Evolutionary conservation across 106 monocot species (phyloP), one percentile per base, ranked within the genome.

Genomic region (Dioscorea zingiberensis): DNA sequence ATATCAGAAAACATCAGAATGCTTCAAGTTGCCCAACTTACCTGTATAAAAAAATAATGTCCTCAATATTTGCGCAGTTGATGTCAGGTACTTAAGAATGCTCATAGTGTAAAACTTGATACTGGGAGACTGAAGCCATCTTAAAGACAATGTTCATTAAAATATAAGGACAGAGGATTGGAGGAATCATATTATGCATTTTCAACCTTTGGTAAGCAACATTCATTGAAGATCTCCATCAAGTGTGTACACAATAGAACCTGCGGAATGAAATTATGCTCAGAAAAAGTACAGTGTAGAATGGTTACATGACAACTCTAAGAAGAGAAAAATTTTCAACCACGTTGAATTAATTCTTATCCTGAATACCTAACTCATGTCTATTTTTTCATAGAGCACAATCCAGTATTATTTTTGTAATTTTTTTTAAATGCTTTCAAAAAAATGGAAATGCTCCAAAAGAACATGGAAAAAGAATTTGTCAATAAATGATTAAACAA

Each of bases 241-340:
- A 97, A 72, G 69, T 97, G 97, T n/a, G 97, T 97, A 67, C 88
- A 91, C 48, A 97, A 45, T 4, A 97, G 72, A 71, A 97, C 97
- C 94, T 95, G 78, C 47, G 72, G 12, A 30, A 54, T 25, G 56
- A 51, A 64, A 27, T 25, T 59, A 46, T 44, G n/a, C 38, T 38
- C 38, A 38, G 38, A 38, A 6, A 59, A 19, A 46, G 25, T 69
- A 25, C 19, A 51, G 15, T 51, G 14, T 51, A 51, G 19, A 18
- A 51, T 51, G 14, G 12, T 51, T 51, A 16, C 7, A 18, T 46
- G 21, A 63, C 10, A 10, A 10, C 38, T 8, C 38, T 38, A 10
- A 38, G 38, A 38, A 38, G 38, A 1, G n/a, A 38, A 10, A 38
- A 38, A 38, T 38, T 38, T 38, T 38, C 38, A 38, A 38, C 1